Conservation (phyloP, 257 asterid genomes). For the Parsonsia alboflavescens region DNA sequence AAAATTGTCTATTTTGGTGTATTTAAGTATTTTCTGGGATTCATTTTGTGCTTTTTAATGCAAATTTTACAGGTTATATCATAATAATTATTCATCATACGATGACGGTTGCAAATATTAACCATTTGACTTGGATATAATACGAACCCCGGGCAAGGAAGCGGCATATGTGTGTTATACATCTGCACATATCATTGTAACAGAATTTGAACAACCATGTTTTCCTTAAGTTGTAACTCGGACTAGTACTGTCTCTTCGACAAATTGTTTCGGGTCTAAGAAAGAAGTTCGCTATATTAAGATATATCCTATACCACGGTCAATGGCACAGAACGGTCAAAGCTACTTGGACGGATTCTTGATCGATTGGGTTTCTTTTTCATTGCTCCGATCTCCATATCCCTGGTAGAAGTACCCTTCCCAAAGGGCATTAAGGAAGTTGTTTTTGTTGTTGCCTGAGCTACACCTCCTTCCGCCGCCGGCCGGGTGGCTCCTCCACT, state of each 20-base stretch:
- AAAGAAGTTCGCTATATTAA: background rate
- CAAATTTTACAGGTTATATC: too few relatives aligned
- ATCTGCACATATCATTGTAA: too few relatives aligned
- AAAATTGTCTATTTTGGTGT: too few relatives aligned
- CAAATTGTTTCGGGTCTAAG: background rate
- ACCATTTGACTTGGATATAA: too few relatives aligned
- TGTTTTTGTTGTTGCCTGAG: constrained; percentile 17
- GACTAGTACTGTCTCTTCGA: background rate
- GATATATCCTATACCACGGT: constrained; percentile 36
- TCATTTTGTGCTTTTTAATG: too few relatives aligned
- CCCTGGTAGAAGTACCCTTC: constrained; percentile 27
- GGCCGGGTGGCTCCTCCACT: constrained; percentile 39
- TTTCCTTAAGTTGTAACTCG: too few relatives aligned
- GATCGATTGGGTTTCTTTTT: constrained; percentile 41
- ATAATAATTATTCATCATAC: too few relatives aligned
- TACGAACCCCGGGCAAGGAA: too few relatives aligned
- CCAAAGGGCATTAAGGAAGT: background rate
- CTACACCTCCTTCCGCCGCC: constrained; percentile 23
- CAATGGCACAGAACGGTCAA: constrained; percentile 39
- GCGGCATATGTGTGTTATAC: too few relatives aligned
- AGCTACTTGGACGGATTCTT: constrained; percentile 40
- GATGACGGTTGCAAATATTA: too few relatives aligned
- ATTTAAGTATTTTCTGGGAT: too few relatives aligned
- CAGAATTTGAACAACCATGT: too few relatives aligned
- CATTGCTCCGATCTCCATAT: constrained; percentile 22